Percentiles rank a stretch among this genome's conserved stretches.
Evolutionary conservation across 306 rosid genomes (phyloP).

Genomic region (Quercus suber): DNA sequence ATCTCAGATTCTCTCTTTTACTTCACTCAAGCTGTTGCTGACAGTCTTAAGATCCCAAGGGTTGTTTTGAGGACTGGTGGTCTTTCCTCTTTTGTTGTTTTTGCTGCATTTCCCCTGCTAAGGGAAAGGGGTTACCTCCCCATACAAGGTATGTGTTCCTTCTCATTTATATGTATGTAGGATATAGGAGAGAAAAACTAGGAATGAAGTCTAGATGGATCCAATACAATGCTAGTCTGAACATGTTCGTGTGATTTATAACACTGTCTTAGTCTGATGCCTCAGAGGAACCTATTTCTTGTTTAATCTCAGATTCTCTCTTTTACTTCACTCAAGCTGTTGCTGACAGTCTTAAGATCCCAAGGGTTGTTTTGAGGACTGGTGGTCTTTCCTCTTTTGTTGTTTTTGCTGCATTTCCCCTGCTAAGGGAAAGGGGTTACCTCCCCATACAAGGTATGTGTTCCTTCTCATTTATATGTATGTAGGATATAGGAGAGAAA

Average conservation of each 20-base stretch:
- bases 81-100: slow-evolving; percentile 27
- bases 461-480: background rate
- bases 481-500: background rate
- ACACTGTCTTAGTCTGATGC: background rate
- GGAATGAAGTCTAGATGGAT: no score
- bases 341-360: slow-evolving; percentile 34
- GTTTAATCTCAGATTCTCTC: slow-evolving; percentile 43
- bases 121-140: slow-evolving; percentile 41
- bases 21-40: slow-evolving; percentile 42
- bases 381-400: slow-evolving; percentile 23
- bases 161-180: background rate
- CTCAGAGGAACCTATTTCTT: slow-evolving; percentile 35
- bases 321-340: slow-evolving; percentile 41
- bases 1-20: slow-evolving; percentile 39
- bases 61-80: slow-evolving; percentile 35
- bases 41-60: slow-evolving; percentile 35
- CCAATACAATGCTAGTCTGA: no score
- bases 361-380: slow-evolving; percentile 40
- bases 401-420: slow-evolving; percentile 36
- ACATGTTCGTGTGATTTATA: no score
- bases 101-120: slow-evolving; percentile 34
- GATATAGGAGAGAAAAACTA: background rate
- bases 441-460: slow-evolving; percentile 36
- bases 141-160: slow-evolving; percentile 22
- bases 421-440: slow-evolving; percentile 36